These are phyloP conservation scores for Eruca vesicaria DNA, from an alignment of 441 rosid species.

Conservation along the genomic window DNA sequence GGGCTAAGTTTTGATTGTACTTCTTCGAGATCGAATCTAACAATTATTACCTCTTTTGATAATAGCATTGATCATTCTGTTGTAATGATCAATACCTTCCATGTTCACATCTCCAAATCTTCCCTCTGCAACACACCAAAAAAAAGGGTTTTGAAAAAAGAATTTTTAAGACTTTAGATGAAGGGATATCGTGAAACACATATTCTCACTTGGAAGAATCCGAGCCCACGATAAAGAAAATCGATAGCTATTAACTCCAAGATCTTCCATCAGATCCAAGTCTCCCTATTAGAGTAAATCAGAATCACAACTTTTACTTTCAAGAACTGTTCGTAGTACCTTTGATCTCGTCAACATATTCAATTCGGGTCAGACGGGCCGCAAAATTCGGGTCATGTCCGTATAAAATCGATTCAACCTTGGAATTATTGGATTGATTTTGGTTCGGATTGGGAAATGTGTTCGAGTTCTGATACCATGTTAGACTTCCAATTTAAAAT, in stretches of 20 bases:
- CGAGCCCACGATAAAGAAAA: slow-evolving; percentile 82
- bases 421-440: background rate
- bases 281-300: slow-evolving; percentile 49
- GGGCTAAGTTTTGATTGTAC: background rate
- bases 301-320: background rate
- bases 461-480: background rate
- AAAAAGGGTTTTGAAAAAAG: background rate
- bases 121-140: slow-evolving; percentile 47
- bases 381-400: background rate
- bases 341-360: background rate
- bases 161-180: background rate
- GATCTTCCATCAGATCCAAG: slow-evolving; percentile 49
- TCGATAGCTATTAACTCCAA: slow-evolving; percentile 66
- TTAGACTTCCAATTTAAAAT: too few relatives aligned
- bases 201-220: slow-evolving; percentile 57
- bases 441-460: background rate
- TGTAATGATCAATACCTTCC: slow-evolving; percentile 54
- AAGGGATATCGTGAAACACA: background rate
- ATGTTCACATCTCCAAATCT: slow-evolving; percentile 60
- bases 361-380: background rate
- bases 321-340: background rate
- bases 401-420: too few relatives aligned
- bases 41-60: slow-evolving; percentile 40
- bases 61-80: slow-evolving; percentile 49
- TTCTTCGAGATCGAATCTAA: background rate